phyloP scores from a whole-genome alignment of 345 rosid species.

The Corchorus capsularis region DNA sequence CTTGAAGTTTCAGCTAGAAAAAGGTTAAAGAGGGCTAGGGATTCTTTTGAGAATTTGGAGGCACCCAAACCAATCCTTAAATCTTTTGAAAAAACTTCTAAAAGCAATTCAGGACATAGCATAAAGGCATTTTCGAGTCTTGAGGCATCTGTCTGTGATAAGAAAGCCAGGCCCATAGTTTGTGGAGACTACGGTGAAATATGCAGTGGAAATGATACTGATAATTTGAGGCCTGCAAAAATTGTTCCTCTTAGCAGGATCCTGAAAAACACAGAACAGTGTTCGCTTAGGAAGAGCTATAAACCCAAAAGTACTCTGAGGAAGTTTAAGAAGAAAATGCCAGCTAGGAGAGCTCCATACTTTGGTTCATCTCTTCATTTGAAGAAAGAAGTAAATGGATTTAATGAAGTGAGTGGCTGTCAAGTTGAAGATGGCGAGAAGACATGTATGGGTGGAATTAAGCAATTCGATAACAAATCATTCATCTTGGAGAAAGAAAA shows the following conservation, averaged over 20 bases:
- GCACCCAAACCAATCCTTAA: slow-evolving; percentile 17
- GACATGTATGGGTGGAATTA: slow-evolving; percentile 10
- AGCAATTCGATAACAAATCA: slow-evolving; percentile 24
- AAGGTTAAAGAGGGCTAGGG: slow-evolving; percentile 27
- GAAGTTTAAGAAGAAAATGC: slow-evolving; percentile 17
- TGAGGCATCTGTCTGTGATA: slow-evolving; percentile 21
- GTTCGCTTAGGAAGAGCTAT: slow-evolving; percentile 25
- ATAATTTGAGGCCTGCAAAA: slow-evolving; percentile 35
- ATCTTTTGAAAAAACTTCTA: slow-evolving; percentile 19
- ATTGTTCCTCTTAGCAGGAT: slow-evolving; percentile 45
- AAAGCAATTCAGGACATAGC: slow-evolving; percentile 9
- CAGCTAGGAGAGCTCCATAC: slow-evolving; percentile 19
- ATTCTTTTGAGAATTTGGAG: slow-evolving; percentile 14
- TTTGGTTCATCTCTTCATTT: slow-evolving; percentile 19
- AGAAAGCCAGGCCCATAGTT: slow-evolving; percentile 43
- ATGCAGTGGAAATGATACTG: slow-evolving; percentile 27
- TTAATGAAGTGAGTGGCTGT: slow-evolving; percentile 21
- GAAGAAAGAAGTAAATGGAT: slow-evolving; percentile 19
- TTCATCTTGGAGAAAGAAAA: slow-evolving; percentile 23
- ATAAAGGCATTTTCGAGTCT: slow-evolving; percentile 24
- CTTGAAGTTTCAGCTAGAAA: slow-evolving; percentile 26
- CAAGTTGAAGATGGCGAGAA: slow-evolving; percentile 24
- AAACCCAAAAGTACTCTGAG: slow-evolving; percentile 23
- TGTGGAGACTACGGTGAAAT: slow-evolving; percentile 52
- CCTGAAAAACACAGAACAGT: slow-evolving; percentile 34